Base-by-base conservation (phyloP, 1,139 yeast genomes). In the Suhomyces yuchorum region DNA sequence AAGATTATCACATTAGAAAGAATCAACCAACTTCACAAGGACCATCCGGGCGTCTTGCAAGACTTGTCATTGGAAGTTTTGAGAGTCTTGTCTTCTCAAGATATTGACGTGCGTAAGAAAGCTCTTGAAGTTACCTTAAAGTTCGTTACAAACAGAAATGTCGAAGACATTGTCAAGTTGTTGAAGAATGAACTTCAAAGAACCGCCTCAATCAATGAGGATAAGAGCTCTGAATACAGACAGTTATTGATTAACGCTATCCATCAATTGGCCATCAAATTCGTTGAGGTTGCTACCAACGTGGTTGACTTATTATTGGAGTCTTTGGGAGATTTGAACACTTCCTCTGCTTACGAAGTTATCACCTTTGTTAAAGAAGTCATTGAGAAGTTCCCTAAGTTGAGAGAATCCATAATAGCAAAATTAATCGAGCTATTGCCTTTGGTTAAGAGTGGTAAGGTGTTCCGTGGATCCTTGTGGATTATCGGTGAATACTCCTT, bases 381-480 rank as follows among this genome's bases (percentile, higher is more conserved):
- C 45, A 89, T 92, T 53, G 97, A 92, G 67, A 87, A 87, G 60
- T 92, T 86, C 77, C 97, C 97, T 28, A 82, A 84, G 51, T 77
- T 90, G 56, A 83, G 97, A 63, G 71, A 77, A 42, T 71, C 82
- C 22, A 87, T 92, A 47, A 68, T 95, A 47, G 70, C 72, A 42
- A 84, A 87, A 55, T 78, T 95, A 53, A 71, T 91, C 43, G 65
- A 63, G 14, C 75, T 91, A 8, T 74, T 95, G 60, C 83, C 83
- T 26, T 72, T 75, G 33, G 85, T 89, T 43, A 87, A 85, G 61
- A 85, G 96, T 52, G 96, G 97, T 7, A 90, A 90, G 61, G 97
- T 93, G 17, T 87, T 84, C 71, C 85, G 98, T 58, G 96, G 97
- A 37, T 90, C 96, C 1, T 75, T 95, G 51, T 95, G 99, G 99